Percentiles rank a stretch among this genome's conserved stretches.
Evolutionary conservation across 768 basidiomycete species (phyloP).

Genomic region (Multifurca ochricompacta): DNA sequence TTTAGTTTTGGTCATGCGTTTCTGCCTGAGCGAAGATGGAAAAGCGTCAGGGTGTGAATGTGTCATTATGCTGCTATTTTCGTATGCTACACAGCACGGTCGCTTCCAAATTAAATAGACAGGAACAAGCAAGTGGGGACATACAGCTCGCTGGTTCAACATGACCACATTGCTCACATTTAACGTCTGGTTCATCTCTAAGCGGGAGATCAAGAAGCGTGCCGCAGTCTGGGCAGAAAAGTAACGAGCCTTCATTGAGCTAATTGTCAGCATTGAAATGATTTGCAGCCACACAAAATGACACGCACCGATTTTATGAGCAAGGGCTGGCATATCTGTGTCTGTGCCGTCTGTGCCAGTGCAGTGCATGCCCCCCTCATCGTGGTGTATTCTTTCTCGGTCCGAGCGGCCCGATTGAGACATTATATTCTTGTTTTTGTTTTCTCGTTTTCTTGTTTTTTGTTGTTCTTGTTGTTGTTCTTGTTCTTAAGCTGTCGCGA

Average conservation of each 20-base stretch:
- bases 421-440: no score
- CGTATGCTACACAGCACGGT: conserved; percentile 56
- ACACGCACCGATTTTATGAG: conserved; percentile 44
- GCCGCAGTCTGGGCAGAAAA: conserved; percentile 93
- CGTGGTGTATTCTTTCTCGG: no score
- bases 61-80: conserved; percentile 84
- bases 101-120: neutral
- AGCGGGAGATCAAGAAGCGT: conserved; percentile 78
- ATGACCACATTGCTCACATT: conserved; percentile 84
- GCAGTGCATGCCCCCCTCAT: no score
- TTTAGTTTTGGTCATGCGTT: conserved; percentile 85
- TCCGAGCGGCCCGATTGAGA: no score
- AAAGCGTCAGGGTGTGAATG: conserved; percentile 92
- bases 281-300: neutral
- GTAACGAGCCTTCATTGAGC: conserved; percentile 58
- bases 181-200: conserved; percentile 64
- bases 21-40: conserved; percentile 80
- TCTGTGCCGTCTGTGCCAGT: no score
- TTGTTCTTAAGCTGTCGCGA: no score
- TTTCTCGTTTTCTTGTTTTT: neutral
- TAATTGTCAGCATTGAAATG: neutral
- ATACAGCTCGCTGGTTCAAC: conserved; percentile 83
- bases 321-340: conserved; percentile 22
- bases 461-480: neutral
- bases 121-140: conserved; percentile 28